Conservation (phyloP, 176 grass and related monocot species). For the Ensete ventricosum region DNA sequence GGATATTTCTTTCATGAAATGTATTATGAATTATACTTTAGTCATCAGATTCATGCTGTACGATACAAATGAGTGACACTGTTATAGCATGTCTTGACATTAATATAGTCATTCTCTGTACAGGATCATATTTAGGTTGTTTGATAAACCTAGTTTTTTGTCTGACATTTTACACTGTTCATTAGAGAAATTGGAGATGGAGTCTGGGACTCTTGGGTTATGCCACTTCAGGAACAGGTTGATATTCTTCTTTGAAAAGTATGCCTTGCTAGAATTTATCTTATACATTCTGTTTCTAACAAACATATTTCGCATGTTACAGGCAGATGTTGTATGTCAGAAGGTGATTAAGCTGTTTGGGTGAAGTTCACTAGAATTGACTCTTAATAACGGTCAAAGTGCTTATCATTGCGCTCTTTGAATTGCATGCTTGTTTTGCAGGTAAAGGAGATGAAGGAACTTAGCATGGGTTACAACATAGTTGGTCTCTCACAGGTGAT, state of each 20-base stretch:
- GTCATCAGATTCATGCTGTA: neutral
- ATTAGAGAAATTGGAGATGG: constrained; percentile 77
- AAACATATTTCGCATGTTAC: constrained; percentile 9
- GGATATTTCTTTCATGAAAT: neutral
- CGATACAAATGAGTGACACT: neutral
- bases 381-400: constrained; percentile 12
- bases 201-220: constrained; percentile 69
- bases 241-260: constrained; percentile 13
- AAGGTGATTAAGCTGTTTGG: constrained; percentile 54
- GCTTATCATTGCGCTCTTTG: constrained; percentile 4
- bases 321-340: constrained; percentile 71
- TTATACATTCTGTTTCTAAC: constrained; percentile 12
- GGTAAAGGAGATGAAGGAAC: constrained; percentile 82
- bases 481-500: constrained; percentile 84
- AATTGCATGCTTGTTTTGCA: constrained; percentile 39
- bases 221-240: constrained; percentile 84
- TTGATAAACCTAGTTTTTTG: too few relatives aligned
- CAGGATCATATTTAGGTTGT: too few relatives aligned
- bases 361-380: constrained; percentile 21
- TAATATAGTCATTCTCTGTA: neutral
- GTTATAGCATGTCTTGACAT: neutral
- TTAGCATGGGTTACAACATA: constrained; percentile 70
- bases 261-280: constrained; percentile 8
- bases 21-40: neutral
- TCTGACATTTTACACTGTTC: constrained; percentile 20